Percentiles rank a stretch among this genome's conserved stretches.
These are phyloP conservation scores for Salix koriyanagi DNA, from an alignment of 345 rosid species.

Conservation along the genomic window DNA sequence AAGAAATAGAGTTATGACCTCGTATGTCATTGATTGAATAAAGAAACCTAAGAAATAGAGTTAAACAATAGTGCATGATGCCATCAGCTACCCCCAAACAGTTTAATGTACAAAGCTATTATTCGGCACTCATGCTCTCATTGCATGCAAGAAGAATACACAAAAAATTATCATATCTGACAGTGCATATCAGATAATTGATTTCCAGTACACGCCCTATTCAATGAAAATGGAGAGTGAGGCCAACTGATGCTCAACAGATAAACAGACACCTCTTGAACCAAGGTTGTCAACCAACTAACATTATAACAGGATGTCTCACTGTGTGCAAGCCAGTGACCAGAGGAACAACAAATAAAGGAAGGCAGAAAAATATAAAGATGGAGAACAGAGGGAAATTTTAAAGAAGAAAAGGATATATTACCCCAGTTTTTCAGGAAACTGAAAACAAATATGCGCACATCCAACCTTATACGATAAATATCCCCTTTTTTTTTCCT, in stretches of 20 bases:
- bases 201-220: neutral
- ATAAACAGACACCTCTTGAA: neutral
- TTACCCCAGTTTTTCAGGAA: neutral
- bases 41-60: neutral
- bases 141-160: neutral
- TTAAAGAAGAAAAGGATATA: neutral
- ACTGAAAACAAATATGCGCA: neutral
- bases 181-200: neutral
- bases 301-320: neutral
- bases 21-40: neutral
- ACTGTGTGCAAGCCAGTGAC: neutral
- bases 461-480: neutral
- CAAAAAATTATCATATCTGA: neutral
- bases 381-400: neutral
- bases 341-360: neutral
- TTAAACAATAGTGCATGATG: neutral
- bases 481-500: neutral
- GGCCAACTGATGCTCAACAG: neutral
- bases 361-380: neutral
- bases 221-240: neutral
- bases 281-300: neutral
- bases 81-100: neutral
- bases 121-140: neutral
- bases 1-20: slow-evolving; percentile 2
- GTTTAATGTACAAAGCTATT: neutral